Evolutionary conservation across 306 rosid genomes (phyloP), one percentile per base, ranked within the genome.

Genomic region (Pterocarpus macrocarpus): DNA sequence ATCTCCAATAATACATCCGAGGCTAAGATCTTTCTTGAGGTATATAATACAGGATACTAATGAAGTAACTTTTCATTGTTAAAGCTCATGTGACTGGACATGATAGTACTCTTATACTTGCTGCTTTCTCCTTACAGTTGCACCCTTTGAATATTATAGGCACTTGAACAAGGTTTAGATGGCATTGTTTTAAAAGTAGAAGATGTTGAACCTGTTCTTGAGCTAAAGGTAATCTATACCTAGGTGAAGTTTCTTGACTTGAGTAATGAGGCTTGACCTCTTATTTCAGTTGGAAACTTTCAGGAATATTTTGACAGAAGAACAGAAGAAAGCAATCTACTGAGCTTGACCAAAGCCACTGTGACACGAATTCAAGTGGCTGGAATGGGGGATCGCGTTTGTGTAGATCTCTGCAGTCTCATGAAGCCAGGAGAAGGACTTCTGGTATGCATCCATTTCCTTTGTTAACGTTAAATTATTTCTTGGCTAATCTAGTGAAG

Each of bases 311-410:
- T 95, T 86, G 95, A 91, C 90, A 83, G 88, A 84, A 89, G 97
- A 90, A 83, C 75, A 36, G 94, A 93, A 83, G 86, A 71, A 80
- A 82, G 80, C 80, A 89, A 86, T 79, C 70, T 91, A 64, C 71
- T 93, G 87, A 89, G 83, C 87, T 86, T 95, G 97, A 81, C 88
- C 68, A 91, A 91, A 86, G 97, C 92, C 69, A 86, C 89, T 5
- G 89, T 95, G 75, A 89, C 93, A 76, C 67, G 66, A 41, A 89
- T 93, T 72, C 89, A 93, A 61, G 92, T 80, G 22, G 86, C 81
- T 78, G 97, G 99, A 77, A 93, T 95, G 97, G 97, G 99, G 33
- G 99, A 95, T 88, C 97, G 97, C 5, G 95, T 93, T 80, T 95
- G 97, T 78, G 97, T 95, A 1, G 99, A 95, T 82, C 97, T 95